phyloP scores from a whole-genome alignment of 2,329 filamentous ascomycete genomes.

The Alternaria sp. region DNA sequence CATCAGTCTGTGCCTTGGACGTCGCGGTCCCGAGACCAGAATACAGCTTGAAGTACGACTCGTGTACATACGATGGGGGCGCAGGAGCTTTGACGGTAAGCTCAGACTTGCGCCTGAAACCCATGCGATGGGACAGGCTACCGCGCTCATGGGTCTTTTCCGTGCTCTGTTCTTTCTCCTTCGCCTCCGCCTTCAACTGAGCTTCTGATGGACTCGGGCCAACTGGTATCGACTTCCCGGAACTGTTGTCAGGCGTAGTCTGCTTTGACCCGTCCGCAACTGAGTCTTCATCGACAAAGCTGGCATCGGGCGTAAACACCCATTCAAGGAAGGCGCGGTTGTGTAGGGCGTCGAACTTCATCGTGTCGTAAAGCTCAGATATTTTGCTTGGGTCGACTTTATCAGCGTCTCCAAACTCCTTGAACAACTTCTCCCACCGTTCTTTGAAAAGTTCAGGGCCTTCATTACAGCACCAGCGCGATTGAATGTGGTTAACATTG shows the following conservation, averaged over 20 bases:
- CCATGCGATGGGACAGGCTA: conserved; percentile 57
- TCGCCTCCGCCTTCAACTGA: conserved; percentile 33
- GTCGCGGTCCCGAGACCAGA: conserved; percentile 68
- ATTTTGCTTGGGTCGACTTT: conserved; percentile 99
- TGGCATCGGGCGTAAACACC: conserved; percentile 88
- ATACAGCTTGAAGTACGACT: conserved; percentile 89
- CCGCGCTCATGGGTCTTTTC: conserved; percentile 47
- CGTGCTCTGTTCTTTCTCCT: conserved; percentile 51
- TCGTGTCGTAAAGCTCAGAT: conserved; percentile 97
- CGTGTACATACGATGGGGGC: conserved; percentile 52
- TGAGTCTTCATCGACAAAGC: conserved; percentile 73
- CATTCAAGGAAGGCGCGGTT: conserved; percentile 97
- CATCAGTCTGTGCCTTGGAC: conserved; percentile 82
- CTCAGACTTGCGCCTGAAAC: conserved; percentile 63
- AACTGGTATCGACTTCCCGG: conserved; percentile 34
- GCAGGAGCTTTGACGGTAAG: conserved; percentile 33
- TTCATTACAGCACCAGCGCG: conserved; percentile 95
- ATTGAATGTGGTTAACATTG: conserved; percentile 68
- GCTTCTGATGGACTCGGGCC: conserved; percentile 46
- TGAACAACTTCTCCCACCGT: conserved; percentile 97
- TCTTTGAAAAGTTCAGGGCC: conserved; percentile 94
- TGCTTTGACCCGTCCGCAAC: conserved; percentile 47
- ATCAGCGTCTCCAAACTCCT: conserved; percentile 94
- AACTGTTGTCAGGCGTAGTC: conserved; percentile 34
- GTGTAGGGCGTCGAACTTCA: conserved; percentile 99